These are phyloP conservation scores for Penicillium paradoxum DNA, from an alignment of 495 filamentous ascomycete species.

Conservation along the genomic window DNA sequence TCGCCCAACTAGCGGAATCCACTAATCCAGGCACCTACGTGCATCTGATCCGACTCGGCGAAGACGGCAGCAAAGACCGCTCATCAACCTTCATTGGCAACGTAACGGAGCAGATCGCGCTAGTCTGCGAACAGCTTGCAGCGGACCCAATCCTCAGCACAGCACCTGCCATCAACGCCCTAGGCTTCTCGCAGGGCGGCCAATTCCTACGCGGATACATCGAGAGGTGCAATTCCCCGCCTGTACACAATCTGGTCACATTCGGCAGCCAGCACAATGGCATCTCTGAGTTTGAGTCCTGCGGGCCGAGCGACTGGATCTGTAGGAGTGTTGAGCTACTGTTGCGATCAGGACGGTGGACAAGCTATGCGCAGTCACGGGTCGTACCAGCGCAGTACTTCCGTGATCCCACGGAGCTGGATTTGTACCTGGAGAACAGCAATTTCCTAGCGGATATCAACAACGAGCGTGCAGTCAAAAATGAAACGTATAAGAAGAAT, in stretches of 20 bases:
- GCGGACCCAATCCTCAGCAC: slow-evolving; percentile 72
- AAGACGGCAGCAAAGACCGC: slow-evolving; percentile 61
- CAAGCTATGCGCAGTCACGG: slow-evolving; percentile 62
- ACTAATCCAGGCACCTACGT: slow-evolving; percentile 78
- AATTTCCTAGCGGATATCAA: slow-evolving; percentile 99
- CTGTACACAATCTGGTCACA: slow-evolving; percentile 77
- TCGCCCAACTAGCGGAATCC: slow-evolving; percentile 63
- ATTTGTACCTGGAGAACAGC: slow-evolving; percentile 72
- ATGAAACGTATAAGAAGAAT: slow-evolving; percentile 65
- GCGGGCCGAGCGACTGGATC: slow-evolving; percentile 64
- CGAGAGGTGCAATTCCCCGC: slow-evolving; percentile 81
- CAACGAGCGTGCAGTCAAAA: slow-evolving; percentile 79
- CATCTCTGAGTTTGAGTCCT: slow-evolving; percentile 73
- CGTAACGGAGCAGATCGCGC: slow-evolving; percentile 69
- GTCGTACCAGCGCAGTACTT: slow-evolving; percentile 96
- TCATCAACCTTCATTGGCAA: slow-evolving; percentile 88
- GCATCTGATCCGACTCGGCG: slow-evolving; percentile 72
- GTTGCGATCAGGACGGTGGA: slow-evolving; percentile 71
- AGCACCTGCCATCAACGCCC: slow-evolving; percentile 76
- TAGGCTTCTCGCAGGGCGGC: slow-evolving; percentile 94
- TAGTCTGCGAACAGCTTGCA: slow-evolving; percentile 77
- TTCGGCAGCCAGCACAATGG: slow-evolving; percentile 94
- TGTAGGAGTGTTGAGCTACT: slow-evolving; percentile 73
- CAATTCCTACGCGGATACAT: slow-evolving; percentile 93
- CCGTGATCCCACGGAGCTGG: slow-evolving; percentile 66